A percentile compares a stretch with the other conserved stretches of the same genome.
Conservation (phyloP, 2,329 filamentous ascomycete genomes). For the Rhexocercosporidium sp. region DNA sequence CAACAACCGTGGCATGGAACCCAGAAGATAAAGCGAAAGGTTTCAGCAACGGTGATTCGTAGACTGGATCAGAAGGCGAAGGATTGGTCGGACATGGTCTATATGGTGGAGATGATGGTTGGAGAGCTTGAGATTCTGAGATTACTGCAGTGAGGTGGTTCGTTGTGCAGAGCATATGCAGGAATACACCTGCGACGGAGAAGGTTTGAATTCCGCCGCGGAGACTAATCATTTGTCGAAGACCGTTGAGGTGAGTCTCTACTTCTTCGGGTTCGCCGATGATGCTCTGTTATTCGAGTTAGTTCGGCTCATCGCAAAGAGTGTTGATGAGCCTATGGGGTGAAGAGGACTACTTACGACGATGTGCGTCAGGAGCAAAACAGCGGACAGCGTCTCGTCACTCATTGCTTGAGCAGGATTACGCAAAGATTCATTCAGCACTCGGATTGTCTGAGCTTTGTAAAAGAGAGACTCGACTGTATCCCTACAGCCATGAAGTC, state of each 20-base stretch:
- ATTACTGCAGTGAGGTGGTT: constrained; percentile 30
- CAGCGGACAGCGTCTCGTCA: constrained; percentile 27
- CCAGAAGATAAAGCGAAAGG: constrained; percentile 17
- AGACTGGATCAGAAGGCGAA: background rate
- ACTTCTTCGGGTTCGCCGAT: constrained; percentile 26
- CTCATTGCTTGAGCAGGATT: constrained; percentile 11
- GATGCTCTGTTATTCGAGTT: constrained; percentile 18
- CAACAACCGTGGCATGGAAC: constrained; percentile 23
- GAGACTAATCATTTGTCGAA: constrained; percentile 25
- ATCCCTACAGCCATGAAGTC: constrained; percentile 13
- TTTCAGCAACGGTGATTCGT: constrained; percentile 20
- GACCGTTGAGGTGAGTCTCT: constrained; percentile 27
- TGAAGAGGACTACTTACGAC: constrained; percentile 16
- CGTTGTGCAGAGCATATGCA: constrained; percentile 33
- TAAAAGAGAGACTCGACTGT: constrained; percentile 25
- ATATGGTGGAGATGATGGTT: constrained; percentile 10
- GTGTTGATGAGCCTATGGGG: too few species aligned
- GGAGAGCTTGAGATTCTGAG: constrained; percentile 21
- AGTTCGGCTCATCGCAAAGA: background rate
- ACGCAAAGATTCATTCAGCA: constrained; percentile 21
- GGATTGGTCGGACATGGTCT: background rate
- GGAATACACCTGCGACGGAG: constrained; percentile 22
- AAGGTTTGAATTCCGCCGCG: constrained; percentile 24
- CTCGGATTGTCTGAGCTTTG: constrained; percentile 24
- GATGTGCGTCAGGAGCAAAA: constrained; percentile 27